Conservation (phyloP, 768 basidiomycete species). For the Guyanaporus albipodus region DNA sequence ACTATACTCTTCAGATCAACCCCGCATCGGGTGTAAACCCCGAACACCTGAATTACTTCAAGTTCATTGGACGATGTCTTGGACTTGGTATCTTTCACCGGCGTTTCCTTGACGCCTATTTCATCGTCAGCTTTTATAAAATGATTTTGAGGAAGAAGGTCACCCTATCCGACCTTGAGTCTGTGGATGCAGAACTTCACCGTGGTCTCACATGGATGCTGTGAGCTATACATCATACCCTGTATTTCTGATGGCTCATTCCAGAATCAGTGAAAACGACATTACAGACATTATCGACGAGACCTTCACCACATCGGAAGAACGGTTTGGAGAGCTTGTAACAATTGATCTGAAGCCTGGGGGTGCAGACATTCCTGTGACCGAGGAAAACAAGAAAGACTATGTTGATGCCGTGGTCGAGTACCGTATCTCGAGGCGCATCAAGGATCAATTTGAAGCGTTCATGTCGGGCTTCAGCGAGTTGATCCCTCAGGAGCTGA, state of each 20-base stretch:
- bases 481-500: constrained; percentile 93
- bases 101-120: constrained; percentile 98
- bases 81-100: constrained; percentile 98
- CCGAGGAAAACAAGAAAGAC: constrained; percentile 98
- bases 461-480: constrained; percentile 99
- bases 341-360: constrained; percentile 93
- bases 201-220: constrained; percentile 99
- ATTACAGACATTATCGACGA: constrained; percentile 98
- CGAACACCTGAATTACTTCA: constrained; percentile 99
- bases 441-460: constrained; percentile 98
- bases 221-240: constrained; percentile 44
- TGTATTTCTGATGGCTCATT: constrained; percentile 10
- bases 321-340: constrained; percentile 97
- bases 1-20: too few species aligned
- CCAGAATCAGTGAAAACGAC: constrained; percentile 78
- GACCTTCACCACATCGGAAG: constrained; percentile 95
- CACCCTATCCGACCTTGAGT: constrained; percentile 87
- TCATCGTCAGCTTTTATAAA: constrained; percentile 99
- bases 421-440: constrained; percentile 95
- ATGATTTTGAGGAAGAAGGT: constrained; percentile 99
- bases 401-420: constrained; percentile 94
- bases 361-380: constrained; percentile 82
- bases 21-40: constrained; percentile 98
- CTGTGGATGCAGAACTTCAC: constrained; percentile 92
- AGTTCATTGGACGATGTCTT: constrained; percentile 95